Evolutionary conservation across 108 stramenopile species (phyloP), one percentile per base, ranked within the genome.

Genomic region (Fragilaria crotonensis): DNA sequence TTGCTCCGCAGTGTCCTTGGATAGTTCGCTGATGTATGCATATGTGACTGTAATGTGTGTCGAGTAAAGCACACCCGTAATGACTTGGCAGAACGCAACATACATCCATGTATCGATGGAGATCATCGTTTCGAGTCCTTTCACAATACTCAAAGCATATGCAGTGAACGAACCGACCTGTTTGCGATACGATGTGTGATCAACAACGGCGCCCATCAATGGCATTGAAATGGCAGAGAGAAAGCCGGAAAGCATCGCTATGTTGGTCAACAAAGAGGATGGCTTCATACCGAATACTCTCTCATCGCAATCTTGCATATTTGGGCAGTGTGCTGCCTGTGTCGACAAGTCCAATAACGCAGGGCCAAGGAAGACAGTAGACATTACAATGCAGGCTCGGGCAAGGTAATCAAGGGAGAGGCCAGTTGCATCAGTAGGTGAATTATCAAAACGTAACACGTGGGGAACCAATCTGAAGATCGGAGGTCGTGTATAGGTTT

Each of bases 231-330:
- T 33, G 0, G 84, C 73, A 17, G 66, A 68, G 21, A 76, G 30
- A 4, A 89, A 54, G 1, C 83, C 81, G 19, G 71, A 70, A 19
- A 81, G 63, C 33, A 70, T 73, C 33, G 71, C 73, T 58, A 83
- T 80, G 23, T 75, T 66, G 45, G 77, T 54, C 29, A 85, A 45
- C 57, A 89, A 60, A 21, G 72, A 62, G 14, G 74, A 65, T 7
- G 87, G 83, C 30, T 63, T 46, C 36, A 62, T 60, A 47, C 87
- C 84, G 48, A 82, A 75, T 2, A 78, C 66, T 18, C 31, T 48
- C n/a, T 60, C 48, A n/a, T 53, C 48, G 33, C 68, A 70, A 31
- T 67, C 65, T 5, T 21, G 36, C 36, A 41, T 41, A 14, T 14
- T 41, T 7, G 36, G 36, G 14, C 36, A 25, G 45, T 45, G 27